These are phyloP conservation scores for Hypericum perforatum DNA, from an alignment of 345 rosid genomes.

Conservation along the genomic window DNA sequence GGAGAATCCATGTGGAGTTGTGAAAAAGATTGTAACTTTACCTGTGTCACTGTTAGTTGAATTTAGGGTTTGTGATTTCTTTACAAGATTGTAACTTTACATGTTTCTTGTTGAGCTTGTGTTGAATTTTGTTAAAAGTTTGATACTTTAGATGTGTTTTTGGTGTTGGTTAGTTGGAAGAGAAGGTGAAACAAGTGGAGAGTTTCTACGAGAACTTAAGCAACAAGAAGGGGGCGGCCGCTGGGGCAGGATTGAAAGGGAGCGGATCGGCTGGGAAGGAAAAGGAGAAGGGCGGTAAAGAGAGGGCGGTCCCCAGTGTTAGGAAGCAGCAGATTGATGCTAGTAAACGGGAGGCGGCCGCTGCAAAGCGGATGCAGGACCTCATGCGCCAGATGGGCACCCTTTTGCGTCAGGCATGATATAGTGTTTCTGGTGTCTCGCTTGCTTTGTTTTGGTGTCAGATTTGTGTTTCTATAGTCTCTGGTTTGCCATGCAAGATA, in stretches of 20 bases:
- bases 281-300: constrained; percentile 33
- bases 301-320: constrained; percentile 21
- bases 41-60: no score
- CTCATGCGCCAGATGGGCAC: constrained; percentile 75
- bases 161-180: constrained; percentile 45
- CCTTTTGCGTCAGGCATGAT: constrained; percentile 52
- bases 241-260: constrained; percentile 23
- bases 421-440: not conserved
- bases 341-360: constrained; percentile 53
- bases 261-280: constrained; percentile 23
- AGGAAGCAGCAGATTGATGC: constrained; percentile 62
- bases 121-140: no score
- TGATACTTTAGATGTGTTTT: no score
- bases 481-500: no score
- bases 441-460: no score
- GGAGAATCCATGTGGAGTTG: no score
- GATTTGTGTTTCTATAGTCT: not conserved
- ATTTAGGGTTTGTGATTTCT: no score
- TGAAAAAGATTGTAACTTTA: no score
- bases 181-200: constrained; percentile 55
- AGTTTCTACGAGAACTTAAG: constrained; percentile 40
- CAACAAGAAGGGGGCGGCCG: constrained; percentile 26
- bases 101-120: no score
- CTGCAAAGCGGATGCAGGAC: constrained; percentile 88
- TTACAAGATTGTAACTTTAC: no score